Evolutionary conservation across 805 yeast species (phyloP), one percentile per base, ranked within the genome.

Genomic region (Metschnikowia koreensis): DNA sequence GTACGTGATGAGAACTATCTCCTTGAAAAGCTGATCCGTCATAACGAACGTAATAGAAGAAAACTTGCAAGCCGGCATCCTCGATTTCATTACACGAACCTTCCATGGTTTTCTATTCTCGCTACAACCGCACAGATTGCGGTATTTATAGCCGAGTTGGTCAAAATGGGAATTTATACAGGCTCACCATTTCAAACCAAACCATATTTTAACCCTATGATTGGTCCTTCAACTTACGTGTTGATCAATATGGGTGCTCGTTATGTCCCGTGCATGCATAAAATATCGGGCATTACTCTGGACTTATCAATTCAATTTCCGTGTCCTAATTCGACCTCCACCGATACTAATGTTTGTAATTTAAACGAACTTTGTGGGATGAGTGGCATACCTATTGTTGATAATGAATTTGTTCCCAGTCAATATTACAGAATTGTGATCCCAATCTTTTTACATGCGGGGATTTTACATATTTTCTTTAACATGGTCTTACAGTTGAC

Each of bases 371-470:
- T 85, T 27, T 86, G 92, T 62, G 88, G 89, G 0, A 66, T 84
- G 65, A 69, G 79, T 17, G 83, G 82, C 2, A 62, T 82, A 7
- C 67, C 71, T 0, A 45, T 62, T 1, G 67, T 64, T 4, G 60
- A 65, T 46, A 62, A 65, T 40, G 69, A 65, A 8, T 73, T 63
- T 47, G 53, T 65, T 8, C 89, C 89, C 0, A 63, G 78, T 58
- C 92, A 86, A 66, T 82, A 88, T 84, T 86, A 85, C 77, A 68
- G 92, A 47, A 66, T 86, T 41, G 69, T 86, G 41, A 78, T 82
- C n/a, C 88, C 91, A 1, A 83, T 85, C 11, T 86, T 86, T 58
- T 61, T 86, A 48, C 92, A 86, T 63, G 90, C 91, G 4, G 92
- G 92, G 0, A 76, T 86, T 57, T 63, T 86, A 43, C 92, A 86